These are phyloP conservation scores for Chrysoporthe puriensis DNA, from an alignment of 2,329 filamentous ascomycete species.

Conservation along the genomic window DNA sequence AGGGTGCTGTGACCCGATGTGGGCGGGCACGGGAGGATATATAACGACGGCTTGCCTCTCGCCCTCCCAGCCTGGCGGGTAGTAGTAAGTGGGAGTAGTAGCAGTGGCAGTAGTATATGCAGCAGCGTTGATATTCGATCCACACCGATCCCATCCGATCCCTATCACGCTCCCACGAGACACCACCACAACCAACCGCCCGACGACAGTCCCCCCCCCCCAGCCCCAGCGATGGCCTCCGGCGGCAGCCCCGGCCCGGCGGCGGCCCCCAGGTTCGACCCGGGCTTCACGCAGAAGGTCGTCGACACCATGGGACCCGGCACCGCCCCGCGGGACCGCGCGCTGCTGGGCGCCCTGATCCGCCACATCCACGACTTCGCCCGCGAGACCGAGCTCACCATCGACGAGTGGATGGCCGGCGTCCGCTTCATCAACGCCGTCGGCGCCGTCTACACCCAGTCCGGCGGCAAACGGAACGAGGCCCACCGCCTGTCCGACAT, in stretches of 20 bases:
- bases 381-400: constrained; percentile 64
- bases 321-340: constrained; percentile 57
- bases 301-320: constrained; percentile 64
- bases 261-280: constrained; percentile 23
- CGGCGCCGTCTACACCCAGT: constrained; percentile 58
- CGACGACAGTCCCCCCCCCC: too few relatives aligned
- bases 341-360: constrained; percentile 59
- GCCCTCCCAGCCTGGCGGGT: too few relatives aligned
- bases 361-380: constrained; percentile 66
- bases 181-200: too few relatives aligned
- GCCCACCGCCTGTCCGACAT: constrained; percentile 66
- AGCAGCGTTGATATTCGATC: too few relatives aligned
- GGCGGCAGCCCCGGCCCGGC: neutral
- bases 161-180: neutral
- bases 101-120: too few relatives aligned
- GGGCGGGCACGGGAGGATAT: too few relatives aligned
- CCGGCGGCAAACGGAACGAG: constrained; percentile 57
- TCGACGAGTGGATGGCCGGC: constrained; percentile 65
- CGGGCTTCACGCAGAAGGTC: constrained; percentile 60
- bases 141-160: too few relatives aligned
- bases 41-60: too few relatives aligned
- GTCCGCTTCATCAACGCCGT: constrained; percentile 61
- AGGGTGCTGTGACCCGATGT: too few relatives aligned
- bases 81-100: too few relatives aligned
- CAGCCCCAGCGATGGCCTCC: neutral